Evolutionary conservation across 306 rosid species (phyloP).

Genomic region (Pachyrhizus erosus): DNA sequence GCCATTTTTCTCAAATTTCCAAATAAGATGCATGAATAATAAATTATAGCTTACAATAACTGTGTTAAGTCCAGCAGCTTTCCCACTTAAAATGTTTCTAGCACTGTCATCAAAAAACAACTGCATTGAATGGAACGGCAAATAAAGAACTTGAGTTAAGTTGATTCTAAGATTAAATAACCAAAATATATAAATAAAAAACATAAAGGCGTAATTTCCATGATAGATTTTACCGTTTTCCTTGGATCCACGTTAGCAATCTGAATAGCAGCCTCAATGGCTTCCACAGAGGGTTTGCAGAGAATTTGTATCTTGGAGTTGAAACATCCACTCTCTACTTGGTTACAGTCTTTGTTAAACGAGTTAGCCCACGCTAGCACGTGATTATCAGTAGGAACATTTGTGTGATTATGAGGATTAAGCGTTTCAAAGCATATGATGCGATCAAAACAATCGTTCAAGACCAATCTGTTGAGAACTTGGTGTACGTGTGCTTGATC

Average conservation of each 20-base stretch:
- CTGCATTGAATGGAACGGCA: slow-evolving; percentile 50
- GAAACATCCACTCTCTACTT: slow-evolving; percentile 21
- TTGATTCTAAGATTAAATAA: not conserved
- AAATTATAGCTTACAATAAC: slow-evolving; percentile 69
- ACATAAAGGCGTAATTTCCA: not conserved
- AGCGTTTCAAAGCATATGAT: slow-evolving; percentile 88
- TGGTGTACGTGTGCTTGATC: slow-evolving; percentile 67
- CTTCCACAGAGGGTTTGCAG: slow-evolving; percentile 80
- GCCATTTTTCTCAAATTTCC: not conserved
- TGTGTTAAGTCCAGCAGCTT: slow-evolving; percentile 78
- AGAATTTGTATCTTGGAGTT: slow-evolving; percentile 53
- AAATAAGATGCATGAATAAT: not conserved
- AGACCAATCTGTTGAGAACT: slow-evolving; percentile 66
- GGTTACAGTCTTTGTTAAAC: not conserved
- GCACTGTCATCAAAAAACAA: slow-evolving; percentile 84
- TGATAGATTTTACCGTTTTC: slow-evolving; percentile 62
- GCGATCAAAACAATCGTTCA: slow-evolving; percentile 86
- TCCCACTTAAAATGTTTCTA: slow-evolving; percentile 79
- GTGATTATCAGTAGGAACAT: not conserved
- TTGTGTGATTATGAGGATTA: slow-evolving; percentile 56
- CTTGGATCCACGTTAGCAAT: slow-evolving; percentile 67
- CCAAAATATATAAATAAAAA: not conserved
- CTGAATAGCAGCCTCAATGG: slow-evolving; percentile 70
- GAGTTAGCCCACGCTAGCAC: not conserved
- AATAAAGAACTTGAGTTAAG: slow-evolving; percentile 7